A percentile compares a stretch with the other conserved stretches of the same genome.
These are phyloP conservation scores for Zoysia japonica DNA, from an alignment of 176 grass and related monocot genomes.

Conservation along the genomic window DNA sequence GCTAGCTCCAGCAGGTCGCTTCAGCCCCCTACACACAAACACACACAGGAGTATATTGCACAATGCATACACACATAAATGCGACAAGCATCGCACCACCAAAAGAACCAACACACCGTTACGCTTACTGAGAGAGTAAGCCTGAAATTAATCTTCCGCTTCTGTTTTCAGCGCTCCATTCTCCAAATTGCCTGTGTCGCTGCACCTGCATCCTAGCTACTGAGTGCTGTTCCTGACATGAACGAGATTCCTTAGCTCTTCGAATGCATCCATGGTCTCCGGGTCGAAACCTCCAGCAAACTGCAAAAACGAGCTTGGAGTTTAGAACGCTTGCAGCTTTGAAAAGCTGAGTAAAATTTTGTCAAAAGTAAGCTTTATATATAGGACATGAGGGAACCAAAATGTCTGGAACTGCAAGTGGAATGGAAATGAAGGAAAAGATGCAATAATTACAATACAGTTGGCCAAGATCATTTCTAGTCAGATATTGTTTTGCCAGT, in stretches of 20 bases:
- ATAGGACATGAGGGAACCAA: not conserved
- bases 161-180: constrained; percentile 5
- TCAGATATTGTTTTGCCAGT: constrained; percentile 12
- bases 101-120: constrained; percentile 17
- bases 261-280: constrained; percentile 95
- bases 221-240: constrained; percentile 82
- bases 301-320: constrained; percentile 32
- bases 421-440: not conserved
- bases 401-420: not conserved
- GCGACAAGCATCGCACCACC: constrained; percentile 21
- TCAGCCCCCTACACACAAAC: constrained; percentile 23
- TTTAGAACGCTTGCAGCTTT: constrained; percentile 33
- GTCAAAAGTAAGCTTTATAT: not conserved
- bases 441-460: not conserved
- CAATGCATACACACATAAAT: constrained; percentile 34
- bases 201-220: constrained; percentile 30
- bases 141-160: constrained; percentile 12
- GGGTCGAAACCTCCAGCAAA: constrained; percentile 95
- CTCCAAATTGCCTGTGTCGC: not conserved
- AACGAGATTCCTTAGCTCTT: constrained; percentile 90
- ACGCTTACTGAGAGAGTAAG: constrained; percentile 91
- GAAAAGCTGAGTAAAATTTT: not conserved
- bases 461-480: not conserved
- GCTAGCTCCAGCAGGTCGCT: constrained; percentile 1
- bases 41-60: not conserved